Evolutionary conservation across 192 early-diverging fungal species (phyloP).

Genomic region (Diversispora epigaea): DNA sequence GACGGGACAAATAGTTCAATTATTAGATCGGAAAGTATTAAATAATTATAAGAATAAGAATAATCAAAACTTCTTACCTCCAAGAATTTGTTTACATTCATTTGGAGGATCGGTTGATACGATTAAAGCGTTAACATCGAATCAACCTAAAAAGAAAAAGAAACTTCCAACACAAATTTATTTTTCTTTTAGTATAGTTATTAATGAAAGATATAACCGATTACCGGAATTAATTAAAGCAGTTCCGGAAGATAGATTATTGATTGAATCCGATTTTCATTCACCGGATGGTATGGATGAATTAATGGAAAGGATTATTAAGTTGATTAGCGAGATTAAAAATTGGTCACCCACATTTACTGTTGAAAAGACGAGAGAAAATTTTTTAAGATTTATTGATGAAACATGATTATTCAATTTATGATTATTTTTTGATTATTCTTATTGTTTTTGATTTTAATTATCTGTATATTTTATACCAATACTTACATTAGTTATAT

Average conservation of each 20-base stretch:
- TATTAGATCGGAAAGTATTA: constrained; percentile 33
- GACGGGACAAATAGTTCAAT: constrained; percentile 38
- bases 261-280: constrained; percentile 84
- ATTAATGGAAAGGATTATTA: constrained; percentile 52
- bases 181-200: constrained; percentile 74
- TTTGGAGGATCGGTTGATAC: constrained; percentile 79
- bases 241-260: constrained; percentile 73
- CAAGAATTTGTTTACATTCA: constrained; percentile 82
- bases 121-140: constrained; percentile 46
- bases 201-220: constrained; percentile 68
- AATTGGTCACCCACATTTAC: constrained; percentile 57
- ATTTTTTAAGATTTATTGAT: constrained; percentile 48
- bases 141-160: constrained; percentile 1
- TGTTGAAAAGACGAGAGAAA: constrained; percentile 46
- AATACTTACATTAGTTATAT: too few relatives aligned
- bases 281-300: constrained; percentile 52
- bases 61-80: constrained; percentile 46
- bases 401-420: not conserved
- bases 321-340: constrained; percentile 58
- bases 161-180: constrained; percentile 51
- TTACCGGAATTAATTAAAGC: constrained; percentile 61
- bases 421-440: too few relatives aligned
- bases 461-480: too few relatives aligned
- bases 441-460: too few relatives aligned
- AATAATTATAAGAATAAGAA: not conserved